Conservation (phyloP, 352 stramenopile species). For the Globisporangium spinosum region DNA sequence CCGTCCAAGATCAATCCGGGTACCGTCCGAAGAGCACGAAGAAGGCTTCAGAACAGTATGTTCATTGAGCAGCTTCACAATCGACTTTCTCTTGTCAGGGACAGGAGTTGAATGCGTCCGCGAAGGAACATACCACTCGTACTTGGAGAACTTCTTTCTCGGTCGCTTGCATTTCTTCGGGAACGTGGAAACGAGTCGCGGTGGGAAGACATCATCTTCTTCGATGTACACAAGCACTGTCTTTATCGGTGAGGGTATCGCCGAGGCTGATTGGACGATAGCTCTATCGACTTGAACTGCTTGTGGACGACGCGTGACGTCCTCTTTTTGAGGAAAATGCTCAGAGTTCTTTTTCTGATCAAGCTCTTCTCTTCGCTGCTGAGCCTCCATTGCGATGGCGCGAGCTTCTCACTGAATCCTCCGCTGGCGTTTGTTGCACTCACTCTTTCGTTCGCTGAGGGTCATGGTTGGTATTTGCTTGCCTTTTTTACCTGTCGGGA, state of each 20-base stretch:
- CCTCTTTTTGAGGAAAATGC: neutral
- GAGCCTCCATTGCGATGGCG: slow-evolving; percentile 55
- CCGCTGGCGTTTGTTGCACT: slow-evolving; percentile 21
- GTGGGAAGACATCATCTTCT: slow-evolving; percentile 29
- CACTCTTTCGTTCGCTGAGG: slow-evolving; percentile 23
- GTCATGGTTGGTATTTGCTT: slow-evolving; percentile 23
- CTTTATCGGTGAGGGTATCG: neutral
- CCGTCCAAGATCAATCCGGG: slow-evolving; percentile 25
- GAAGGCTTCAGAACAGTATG: slow-evolving; percentile 37
- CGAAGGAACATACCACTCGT: slow-evolving; percentile 21
- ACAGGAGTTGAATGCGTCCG: slow-evolving; percentile 8
- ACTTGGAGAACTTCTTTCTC: slow-evolving; percentile 23
- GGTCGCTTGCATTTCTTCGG: slow-evolving; percentile 25
- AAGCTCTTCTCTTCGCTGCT: slow-evolving; percentile 30
- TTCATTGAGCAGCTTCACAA: slow-evolving; percentile 35
- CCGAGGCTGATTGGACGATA: neutral
- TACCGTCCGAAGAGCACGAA: slow-evolving; percentile 21
- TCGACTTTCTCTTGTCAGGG: slow-evolving; percentile 23
- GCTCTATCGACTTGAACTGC: neutral
- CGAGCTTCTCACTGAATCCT: slow-evolving; percentile 44
- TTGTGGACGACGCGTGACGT: neutral
- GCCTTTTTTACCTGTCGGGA: neutral
- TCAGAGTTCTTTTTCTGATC: neutral
- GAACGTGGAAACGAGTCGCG: slow-evolving; percentile 29
- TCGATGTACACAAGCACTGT: slow-evolving; percentile 35